Conservation (phyloP, 176 grass and related monocot species). For the Carex myosuroides region DNA sequence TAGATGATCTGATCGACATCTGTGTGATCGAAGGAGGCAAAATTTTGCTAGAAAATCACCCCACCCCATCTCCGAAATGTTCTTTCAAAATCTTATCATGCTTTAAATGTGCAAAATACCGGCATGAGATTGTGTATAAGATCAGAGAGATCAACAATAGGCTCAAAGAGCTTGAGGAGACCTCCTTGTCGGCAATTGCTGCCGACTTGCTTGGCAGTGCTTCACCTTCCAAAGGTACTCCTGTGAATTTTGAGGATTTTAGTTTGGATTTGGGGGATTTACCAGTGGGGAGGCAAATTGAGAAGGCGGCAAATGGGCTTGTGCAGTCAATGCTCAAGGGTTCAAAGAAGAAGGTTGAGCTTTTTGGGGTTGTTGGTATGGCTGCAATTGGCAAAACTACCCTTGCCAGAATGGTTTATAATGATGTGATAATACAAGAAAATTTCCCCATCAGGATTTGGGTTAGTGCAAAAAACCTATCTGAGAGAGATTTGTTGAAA, state of each 20-base stretch:
- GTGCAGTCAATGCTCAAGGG: constrained; percentile 51
- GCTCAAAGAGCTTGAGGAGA: constrained; percentile 43
- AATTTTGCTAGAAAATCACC: constrained; percentile 33
- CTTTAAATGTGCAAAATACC: constrained; percentile 42
- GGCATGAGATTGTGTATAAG: constrained; percentile 45
- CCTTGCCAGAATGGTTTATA: constrained; percentile 53
- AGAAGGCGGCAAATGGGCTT: constrained; percentile 27
- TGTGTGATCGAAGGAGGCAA: constrained; percentile 48
- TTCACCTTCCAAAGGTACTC: constrained; percentile 6
- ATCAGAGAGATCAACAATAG: constrained; percentile 44
- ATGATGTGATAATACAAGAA: constrained; percentile 37
- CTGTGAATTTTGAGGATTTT: background rate
- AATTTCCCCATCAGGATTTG: constrained; percentile 59
- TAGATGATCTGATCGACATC: constrained; percentile 55
- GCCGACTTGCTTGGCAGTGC: constrained; percentile 4
- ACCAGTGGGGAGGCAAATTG: constrained; percentile 42
- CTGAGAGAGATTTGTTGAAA: constrained; percentile 43
- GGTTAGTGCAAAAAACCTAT: constrained; percentile 44
- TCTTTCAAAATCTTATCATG: constrained; percentile 38
- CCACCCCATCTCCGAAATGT: constrained; percentile 1
- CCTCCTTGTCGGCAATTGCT: constrained; percentile 28
- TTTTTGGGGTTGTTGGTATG: constrained; percentile 51
- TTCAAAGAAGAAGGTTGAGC: constrained; percentile 57
- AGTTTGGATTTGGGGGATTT: background rate
- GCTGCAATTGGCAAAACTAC: constrained; percentile 73